Conservation (phyloP, 352 stramenopile species). For the Globisporangium polare region DNA sequence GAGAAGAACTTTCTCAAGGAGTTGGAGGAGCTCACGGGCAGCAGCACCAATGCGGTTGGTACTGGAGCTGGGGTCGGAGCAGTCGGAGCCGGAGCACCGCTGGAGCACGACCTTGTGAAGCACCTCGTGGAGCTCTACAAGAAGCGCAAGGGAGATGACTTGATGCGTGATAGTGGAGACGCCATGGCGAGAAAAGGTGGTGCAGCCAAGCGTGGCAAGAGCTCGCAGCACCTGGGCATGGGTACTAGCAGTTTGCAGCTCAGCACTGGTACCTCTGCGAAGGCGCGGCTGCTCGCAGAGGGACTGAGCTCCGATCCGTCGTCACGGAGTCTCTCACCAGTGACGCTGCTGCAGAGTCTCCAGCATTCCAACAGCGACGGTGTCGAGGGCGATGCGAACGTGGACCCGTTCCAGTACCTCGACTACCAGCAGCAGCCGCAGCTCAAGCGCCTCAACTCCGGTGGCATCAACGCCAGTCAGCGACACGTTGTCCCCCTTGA, state of each 20-base stretch:
- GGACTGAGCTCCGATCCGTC: slow-evolving; percentile 22
- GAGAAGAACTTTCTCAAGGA: slow-evolving; percentile 65
- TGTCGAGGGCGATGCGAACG: slow-evolving; percentile 39
- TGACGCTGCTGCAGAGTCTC: slow-evolving; percentile 31
- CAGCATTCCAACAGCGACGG: slow-evolving; percentile 22
- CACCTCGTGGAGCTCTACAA: slow-evolving; percentile 74
- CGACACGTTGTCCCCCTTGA: slow-evolving; percentile 63
- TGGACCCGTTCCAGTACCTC: slow-evolving; percentile 73
- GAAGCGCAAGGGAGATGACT: slow-evolving; percentile 61
- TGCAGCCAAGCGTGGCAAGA: slow-evolving; percentile 21
- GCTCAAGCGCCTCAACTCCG: slow-evolving; percentile 9
- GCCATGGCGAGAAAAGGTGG: slow-evolving; percentile 14
- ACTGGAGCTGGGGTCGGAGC: slow-evolving; percentile 12
- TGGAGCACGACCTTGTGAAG: slow-evolving; percentile 79
- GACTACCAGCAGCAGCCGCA: slow-evolving; percentile 33
- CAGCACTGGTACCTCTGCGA: slow-evolving; percentile 16
- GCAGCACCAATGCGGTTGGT: slow-evolving; percentile 8
- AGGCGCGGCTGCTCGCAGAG: slow-evolving; percentile 46
- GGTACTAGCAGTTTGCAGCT: slow-evolving; percentile 15
- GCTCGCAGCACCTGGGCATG: slow-evolving; percentile 21
- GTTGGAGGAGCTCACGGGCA: slow-evolving; percentile 67
- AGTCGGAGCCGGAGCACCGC: slow-evolving; percentile 15
- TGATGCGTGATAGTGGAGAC: slow-evolving; percentile 19
- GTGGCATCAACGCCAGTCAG: neutral
- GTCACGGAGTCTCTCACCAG: slow-evolving; percentile 21